Conservation (phyloP, 805 yeast genomes). For the Tanozyma kutaoensis region DNA sequence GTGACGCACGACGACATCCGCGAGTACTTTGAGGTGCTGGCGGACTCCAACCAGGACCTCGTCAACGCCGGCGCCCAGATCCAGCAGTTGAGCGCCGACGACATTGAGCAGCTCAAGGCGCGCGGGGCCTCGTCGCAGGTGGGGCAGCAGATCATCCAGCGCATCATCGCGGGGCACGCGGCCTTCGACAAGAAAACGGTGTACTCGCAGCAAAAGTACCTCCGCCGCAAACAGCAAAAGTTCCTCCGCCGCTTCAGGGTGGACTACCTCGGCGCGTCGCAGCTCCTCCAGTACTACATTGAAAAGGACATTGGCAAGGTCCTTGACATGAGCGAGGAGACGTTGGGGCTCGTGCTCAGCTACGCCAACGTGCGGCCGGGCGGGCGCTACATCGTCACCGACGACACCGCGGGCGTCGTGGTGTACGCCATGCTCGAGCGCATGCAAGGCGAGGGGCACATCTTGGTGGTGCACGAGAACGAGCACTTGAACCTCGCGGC, state of each 20-base stretch:
- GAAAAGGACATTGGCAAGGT: constrained; percentile 67
- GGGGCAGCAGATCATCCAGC: constrained; percentile 70
- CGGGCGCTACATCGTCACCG: constrained; percentile 77
- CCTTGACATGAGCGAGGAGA: constrained; percentile 75
- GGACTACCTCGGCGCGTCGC: constrained; percentile 58
- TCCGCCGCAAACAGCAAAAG: constrained; percentile 85
- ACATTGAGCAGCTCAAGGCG: constrained; percentile 72
- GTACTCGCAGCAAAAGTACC: constrained; percentile 83
- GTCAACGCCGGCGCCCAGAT: constrained; percentile 54
- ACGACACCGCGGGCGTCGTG: constrained; percentile 91
- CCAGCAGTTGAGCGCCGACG: constrained; percentile 65
- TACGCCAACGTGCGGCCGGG: constrained; percentile 80
- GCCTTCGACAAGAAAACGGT: constrained; percentile 82
- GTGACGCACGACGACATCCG: constrained; percentile 25
- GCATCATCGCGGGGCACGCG: constrained; percentile 71
- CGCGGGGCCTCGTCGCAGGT: constrained; percentile 46
- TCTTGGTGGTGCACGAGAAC: constrained; percentile 76
- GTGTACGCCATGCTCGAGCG: constrained; percentile 80
- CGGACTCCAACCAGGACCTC: constrained; percentile 55
- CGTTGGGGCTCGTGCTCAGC: constrained; percentile 64
- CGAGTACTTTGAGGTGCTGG: constrained; percentile 24
- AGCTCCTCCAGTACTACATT: constrained; percentile 56
- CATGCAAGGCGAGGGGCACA: constrained; percentile 65
- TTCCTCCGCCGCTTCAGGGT: constrained; percentile 78
- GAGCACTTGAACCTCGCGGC: constrained; percentile 81